A percentile compares a stretch with the other conserved stretches of the same genome.
Conservation (phyloP, 352 stramenopile genomes). For the Phytophthora litchii region DNA sequence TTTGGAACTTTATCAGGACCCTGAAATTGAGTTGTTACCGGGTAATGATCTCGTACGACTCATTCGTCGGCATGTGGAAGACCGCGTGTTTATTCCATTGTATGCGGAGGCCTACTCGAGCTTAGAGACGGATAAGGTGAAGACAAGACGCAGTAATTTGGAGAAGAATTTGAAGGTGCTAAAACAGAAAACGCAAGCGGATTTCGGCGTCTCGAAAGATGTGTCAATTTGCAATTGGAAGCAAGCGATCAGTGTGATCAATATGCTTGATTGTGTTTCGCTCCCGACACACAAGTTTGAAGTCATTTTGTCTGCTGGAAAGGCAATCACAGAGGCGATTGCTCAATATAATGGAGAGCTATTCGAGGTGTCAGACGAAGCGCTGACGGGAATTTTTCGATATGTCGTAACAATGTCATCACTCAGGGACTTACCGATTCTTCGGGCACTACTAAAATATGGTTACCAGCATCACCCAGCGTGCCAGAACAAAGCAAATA, state of each 20-base stretch:
- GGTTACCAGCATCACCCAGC: conserved; percentile 74
- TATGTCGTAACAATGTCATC: conserved; percentile 71
- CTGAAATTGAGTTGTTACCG: conserved; percentile 65
- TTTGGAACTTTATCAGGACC: conserved; percentile 64
- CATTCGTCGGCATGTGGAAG: conserved; percentile 78
- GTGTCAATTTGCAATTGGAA: conserved; percentile 71
- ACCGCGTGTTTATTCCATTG: conserved; percentile 76
- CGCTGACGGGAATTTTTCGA: conserved; percentile 69
- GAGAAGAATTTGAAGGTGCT: conserved; percentile 70
- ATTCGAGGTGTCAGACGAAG: conserved; percentile 65
- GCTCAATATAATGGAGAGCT: conserved; percentile 56
- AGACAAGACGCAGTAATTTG: conserved; percentile 36
- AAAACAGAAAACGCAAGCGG: conserved; percentile 49
- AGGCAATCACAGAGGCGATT: conserved; percentile 56
- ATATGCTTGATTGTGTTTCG: conserved; percentile 77
- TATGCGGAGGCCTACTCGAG: conserved; percentile 61
- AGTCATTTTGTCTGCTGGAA: conserved; percentile 63
- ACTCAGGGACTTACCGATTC: conserved; percentile 58
- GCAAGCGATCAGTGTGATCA: conserved; percentile 54
- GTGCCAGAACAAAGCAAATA: conserved; percentile 67
- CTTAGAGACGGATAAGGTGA: conserved; percentile 51
- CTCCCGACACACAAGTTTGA: conserved; percentile 87
- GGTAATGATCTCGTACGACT: conserved; percentile 79
- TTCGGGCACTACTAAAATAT: conserved; percentile 58
- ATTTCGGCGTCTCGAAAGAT: conserved; percentile 75